These are phyloP conservation scores for Silene vulgaris DNA, from an alignment of 179 eudicot species.

Conservation along the genomic window DNA sequence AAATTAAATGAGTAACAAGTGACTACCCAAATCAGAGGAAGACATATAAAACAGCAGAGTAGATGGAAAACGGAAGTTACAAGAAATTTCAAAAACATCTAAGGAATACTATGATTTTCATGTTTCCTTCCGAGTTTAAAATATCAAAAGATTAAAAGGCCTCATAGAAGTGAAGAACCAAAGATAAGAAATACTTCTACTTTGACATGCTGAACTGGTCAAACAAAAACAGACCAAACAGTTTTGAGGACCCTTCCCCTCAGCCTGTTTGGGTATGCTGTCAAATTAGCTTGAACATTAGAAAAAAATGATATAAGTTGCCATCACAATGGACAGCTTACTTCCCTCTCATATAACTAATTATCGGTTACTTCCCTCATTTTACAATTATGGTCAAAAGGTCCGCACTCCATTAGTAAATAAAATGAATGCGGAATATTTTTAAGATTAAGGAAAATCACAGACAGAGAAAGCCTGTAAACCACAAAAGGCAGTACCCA, in stretches of 20 bases:
- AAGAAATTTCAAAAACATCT: background rate
- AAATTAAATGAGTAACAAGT: constrained; percentile 10
- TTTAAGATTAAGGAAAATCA: constrained; percentile 1
- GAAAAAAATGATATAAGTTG: background rate
- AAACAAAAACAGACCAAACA: background rate
- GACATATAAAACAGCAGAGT: background rate
- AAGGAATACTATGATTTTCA: constrained; percentile 14
- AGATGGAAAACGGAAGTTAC: background rate
- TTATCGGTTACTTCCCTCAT: constrained; percentile 11
- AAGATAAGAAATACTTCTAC: background rate
- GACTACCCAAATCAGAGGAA: constrained; percentile 12
- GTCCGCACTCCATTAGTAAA: background rate
- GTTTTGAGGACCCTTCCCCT: constrained; percentile 7
- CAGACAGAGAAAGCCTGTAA: constrained; percentile 6
- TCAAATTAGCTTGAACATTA: background rate
- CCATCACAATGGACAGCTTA: background rate
- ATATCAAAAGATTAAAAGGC: background rate
- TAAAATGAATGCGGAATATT: background rate
- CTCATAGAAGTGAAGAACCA: background rate
- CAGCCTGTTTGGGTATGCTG: background rate
- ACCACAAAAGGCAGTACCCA: constrained; percentile 7
- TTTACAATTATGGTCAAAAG: constrained; percentile 3
- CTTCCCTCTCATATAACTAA: constrained; percentile 9
- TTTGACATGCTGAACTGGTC: background rate
- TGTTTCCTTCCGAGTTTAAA: background rate